These are phyloP conservation scores for Trebouxiophyceae sp. DNA, from an alignment of 163 green algal genomes.

Conservation along the genomic window DNA sequence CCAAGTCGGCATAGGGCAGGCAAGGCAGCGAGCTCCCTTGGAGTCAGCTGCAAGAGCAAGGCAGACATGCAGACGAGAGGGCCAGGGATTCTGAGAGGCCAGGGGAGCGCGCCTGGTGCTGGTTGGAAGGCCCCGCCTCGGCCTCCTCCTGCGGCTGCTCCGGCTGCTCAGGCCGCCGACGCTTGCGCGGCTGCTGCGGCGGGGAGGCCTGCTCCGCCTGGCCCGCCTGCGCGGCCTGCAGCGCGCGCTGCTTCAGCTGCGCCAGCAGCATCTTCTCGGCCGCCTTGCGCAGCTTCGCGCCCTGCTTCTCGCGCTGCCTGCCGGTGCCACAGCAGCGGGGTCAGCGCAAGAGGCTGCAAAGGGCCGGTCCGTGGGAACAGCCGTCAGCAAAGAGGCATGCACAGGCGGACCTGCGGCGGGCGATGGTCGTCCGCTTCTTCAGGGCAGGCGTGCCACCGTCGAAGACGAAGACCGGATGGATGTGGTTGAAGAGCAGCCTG, in stretches of 20 bases:
- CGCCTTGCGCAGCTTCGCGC: slow-evolving; percentile 52
- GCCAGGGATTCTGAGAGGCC: too few relatives aligned
- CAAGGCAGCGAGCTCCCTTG: too few relatives aligned
- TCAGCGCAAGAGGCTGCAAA: too few relatives aligned
- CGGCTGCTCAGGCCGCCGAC: too few relatives aligned
- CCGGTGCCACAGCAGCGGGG: neutral
- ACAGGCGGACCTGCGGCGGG: slow-evolving; percentile 37
- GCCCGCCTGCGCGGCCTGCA: neutral
- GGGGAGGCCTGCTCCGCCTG: neutral
- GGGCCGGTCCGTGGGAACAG: too few relatives aligned
- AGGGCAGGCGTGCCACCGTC: slow-evolving; percentile 89
- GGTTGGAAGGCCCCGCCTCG: too few relatives aligned
- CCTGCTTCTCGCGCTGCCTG: slow-evolving; percentile 60
- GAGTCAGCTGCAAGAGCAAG: too few relatives aligned
- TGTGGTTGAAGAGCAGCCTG: slow-evolving; percentile 88
- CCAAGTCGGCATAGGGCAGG: too few relatives aligned
- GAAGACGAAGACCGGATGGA: slow-evolving; percentile 97
- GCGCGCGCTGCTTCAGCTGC: slow-evolving; percentile 64
- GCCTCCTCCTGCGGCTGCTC: too few relatives aligned
- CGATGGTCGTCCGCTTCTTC: slow-evolving; percentile 81
- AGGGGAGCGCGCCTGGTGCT: too few relatives aligned
- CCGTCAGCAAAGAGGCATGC: too few relatives aligned
- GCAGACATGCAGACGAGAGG: too few relatives aligned
- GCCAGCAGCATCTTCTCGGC: slow-evolving; percentile 94
- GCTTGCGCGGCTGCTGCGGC: neutral